Base-by-base conservation (phyloP, 352 stramenopile species). In the Peronospora farinosa region DNA sequence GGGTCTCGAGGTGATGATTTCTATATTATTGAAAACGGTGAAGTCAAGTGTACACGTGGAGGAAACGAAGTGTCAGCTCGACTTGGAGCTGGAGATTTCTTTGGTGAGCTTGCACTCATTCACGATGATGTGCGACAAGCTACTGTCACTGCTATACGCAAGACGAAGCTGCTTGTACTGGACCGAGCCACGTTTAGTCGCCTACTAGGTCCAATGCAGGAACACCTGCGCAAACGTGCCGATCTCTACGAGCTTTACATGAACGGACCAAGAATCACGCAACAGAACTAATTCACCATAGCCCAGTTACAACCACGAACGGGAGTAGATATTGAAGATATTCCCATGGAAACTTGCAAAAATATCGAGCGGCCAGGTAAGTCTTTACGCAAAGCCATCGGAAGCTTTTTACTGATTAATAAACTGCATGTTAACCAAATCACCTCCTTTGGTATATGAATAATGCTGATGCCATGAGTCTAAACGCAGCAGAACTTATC, bases 171-270 rank as follows among this genome's bases (percentile, higher is more conserved):
- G 33, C 67, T 97, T 16, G 76, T 86, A 40, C 59, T 97, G 45
- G 86, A 96, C 51, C 78, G 88, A 46, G 80, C 84, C 48, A 96
- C 85, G 2, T 96, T 96, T 70, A 90, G 90, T 60, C 74, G 85
- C 5, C 67, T 96, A 38, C 63, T 95, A 23, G 87, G 87, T 0
- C 75, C 82, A 19, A 84, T 96, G 69, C 82, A 95, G 56, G 85
- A 95, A 39, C 90, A 96, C 46, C 72, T 97, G 16, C 67, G 69
- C 45, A 81, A 81, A 51, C 70, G 74, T 43, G 71, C 67, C 7
- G 70, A 78, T 35, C 59, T 85, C 15, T 88, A 88, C 58, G 70
- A 86, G 28, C 69, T 82, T 11, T 86, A 84, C 60, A 86, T 86
- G 74, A 73, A 65, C 41, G 40, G 51, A 33, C 42, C 60, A 37